These are phyloP conservation scores for Aaosphaeria pasadenensis DNA, from an alignment of 2,329 filamentous ascomycete genomes.

Conservation along the genomic window DNA sequence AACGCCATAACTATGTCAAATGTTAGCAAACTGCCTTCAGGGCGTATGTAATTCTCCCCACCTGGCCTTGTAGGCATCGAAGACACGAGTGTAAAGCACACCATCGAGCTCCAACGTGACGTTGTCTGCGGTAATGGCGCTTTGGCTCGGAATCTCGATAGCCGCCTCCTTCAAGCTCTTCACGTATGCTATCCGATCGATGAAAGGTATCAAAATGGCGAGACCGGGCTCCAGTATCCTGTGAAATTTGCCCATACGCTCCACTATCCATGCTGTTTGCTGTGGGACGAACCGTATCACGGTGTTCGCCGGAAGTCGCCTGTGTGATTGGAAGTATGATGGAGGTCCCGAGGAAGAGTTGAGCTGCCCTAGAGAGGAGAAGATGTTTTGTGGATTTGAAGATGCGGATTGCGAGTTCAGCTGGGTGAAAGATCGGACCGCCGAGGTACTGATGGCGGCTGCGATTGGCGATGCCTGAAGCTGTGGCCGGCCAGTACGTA, in stretches of 20 bases:
- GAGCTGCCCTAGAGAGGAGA: conserved; percentile 22
- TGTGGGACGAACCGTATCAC: conserved; percentile 97
- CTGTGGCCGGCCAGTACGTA: conserved; percentile 18
- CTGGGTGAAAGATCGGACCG: conserved; percentile 29
- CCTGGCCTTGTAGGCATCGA: conserved; percentile 98
- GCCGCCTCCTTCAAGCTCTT: conserved; percentile 96
- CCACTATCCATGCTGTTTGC: conserved; percentile 98
- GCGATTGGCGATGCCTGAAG: conserved; percentile 16
- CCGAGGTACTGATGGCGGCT: conserved; percentile 11
- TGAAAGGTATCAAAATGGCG: conserved; percentile 80
- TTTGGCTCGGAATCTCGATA: conserved; percentile 96
- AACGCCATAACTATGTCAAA: conserved; percentile 76
- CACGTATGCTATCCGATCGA: conserved; percentile 96
- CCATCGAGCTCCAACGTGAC: conserved; percentile 96
- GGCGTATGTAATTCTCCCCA: conserved; percentile 39
- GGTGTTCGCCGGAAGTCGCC: conserved; percentile 81
- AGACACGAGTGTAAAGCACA: conserved; percentile 91
- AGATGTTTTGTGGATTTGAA: conserved; percentile 24
- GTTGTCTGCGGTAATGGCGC: conserved; percentile 97
- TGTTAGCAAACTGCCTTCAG: conserved; percentile 9
- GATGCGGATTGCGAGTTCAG: conserved; percentile 23
- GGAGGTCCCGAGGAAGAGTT: conserved; percentile 47
- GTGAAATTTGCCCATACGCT: conserved; percentile 98
- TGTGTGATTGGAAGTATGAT: conserved; percentile 72
- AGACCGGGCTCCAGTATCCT: conserved; percentile 89